These are phyloP conservation scores for Cadophora gregata DNA, from an alignment of 2,329 filamentous ascomycete species.

Conservation along the genomic window DNA sequence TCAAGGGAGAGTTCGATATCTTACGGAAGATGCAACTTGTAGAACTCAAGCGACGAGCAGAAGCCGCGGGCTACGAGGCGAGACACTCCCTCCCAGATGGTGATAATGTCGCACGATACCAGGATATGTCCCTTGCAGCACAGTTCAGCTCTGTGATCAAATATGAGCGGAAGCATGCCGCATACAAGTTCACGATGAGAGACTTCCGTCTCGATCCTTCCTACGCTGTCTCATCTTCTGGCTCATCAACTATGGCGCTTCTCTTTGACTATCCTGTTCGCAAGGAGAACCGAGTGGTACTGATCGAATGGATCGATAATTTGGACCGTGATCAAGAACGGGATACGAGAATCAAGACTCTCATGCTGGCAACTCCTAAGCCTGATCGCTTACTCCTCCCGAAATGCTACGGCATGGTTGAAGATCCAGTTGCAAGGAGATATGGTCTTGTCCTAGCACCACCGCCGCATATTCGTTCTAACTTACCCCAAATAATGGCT, in stretches of 20 bases:
- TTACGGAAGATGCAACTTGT: conserved; percentile 33
- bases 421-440: conserved; percentile 32
- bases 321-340: conserved; percentile 34
- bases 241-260: conserved; percentile 38
- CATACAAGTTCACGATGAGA: conserved; percentile 38
- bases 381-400: conserved; percentile 35
- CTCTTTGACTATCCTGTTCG: conserved; percentile 38
- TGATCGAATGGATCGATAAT: conserved; percentile 39
- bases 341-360: conserved; percentile 37
- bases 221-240: conserved; percentile 34
- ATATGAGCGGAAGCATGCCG: conserved; percentile 36
- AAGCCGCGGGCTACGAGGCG: conserved; percentile 37
- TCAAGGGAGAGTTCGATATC: conserved; percentile 35
- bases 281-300: conserved; percentile 40
- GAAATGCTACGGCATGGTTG: conserved; percentile 40
- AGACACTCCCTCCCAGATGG: conserved; percentile 28
- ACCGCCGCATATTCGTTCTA: conserved; percentile 37
- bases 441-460: conserved; percentile 39
- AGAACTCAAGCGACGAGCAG: conserved; percentile 31
- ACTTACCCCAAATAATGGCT: conserved; percentile 35
- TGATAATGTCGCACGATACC: conserved; percentile 25
- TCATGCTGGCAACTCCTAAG: conserved; percentile 40
- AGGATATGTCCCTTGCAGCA: conserved; percentile 35
- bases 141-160: conserved; percentile 38
- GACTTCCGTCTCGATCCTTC: conserved; percentile 38